phyloP scores from a whole-genome alignment of 2,329 filamentous ascomycete species.

The Aspergillus japonicus region DNA sequence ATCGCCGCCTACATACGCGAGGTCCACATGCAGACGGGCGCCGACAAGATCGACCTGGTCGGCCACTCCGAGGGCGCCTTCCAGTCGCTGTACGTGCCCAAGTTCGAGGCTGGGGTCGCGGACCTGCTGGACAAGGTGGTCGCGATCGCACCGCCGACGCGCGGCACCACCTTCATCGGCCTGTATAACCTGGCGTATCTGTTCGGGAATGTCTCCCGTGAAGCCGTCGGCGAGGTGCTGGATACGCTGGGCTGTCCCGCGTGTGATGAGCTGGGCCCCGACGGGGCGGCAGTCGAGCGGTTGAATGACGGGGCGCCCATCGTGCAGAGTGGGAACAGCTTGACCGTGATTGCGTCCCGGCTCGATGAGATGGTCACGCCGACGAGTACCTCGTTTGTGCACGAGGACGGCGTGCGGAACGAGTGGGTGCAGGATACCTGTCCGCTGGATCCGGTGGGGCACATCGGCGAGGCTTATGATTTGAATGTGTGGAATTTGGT shows the following conservation, averaged over 20 bases:
- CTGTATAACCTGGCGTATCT: constrained; percentile 31
- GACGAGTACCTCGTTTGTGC: constrained; percentile 29
- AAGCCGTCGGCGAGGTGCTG: constrained; percentile 24
- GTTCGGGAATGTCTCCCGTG: constrained; percentile 28
- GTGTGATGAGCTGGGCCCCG: constrained; percentile 32
- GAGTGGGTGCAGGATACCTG: constrained; percentile 35
- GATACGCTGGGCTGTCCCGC: constrained; percentile 32
- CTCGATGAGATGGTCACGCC: constrained; percentile 39
- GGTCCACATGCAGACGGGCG: constrained; percentile 36
- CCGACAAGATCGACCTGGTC: constrained; percentile 42
- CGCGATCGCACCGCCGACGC: constrained; percentile 38
- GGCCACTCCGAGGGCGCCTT: constrained; percentile 48
- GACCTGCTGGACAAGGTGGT: constrained; percentile 34
- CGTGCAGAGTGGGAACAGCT: constrained; percentile 32
- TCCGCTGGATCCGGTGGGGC: constrained; percentile 34
- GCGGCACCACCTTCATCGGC: constrained; percentile 32
- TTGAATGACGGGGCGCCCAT: constrained; percentile 37
- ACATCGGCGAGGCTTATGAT: constrained; percentile 41
- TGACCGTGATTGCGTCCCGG: constrained; percentile 37
- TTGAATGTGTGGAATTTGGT: constrained; percentile 42
- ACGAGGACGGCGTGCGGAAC: constrained; percentile 35
- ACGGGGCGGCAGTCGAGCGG: constrained; percentile 28
- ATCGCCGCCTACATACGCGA: constrained; percentile 42
- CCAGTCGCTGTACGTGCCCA: constrained; percentile 42
- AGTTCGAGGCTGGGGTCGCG: constrained; percentile 33